These are phyloP conservation scores for Melanogaster broomeanus DNA, from an alignment of 768 basidiomycete species.

Conservation along the genomic window DNA sequence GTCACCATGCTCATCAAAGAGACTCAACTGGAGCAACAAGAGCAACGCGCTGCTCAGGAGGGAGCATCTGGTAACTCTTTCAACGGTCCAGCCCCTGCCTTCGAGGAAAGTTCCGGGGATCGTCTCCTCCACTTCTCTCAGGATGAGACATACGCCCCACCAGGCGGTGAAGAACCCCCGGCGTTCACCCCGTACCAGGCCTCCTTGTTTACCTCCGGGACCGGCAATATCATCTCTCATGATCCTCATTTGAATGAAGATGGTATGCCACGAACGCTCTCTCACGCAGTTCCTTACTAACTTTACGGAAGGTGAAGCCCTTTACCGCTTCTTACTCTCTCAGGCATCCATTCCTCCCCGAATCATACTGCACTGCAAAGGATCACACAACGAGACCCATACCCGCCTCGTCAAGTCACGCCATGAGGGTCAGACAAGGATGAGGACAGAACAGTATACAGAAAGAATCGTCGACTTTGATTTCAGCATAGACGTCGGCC, in stretches of 20 bases:
- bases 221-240: slow-evolving; percentile 65
- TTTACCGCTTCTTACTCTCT: slow-evolving; percentile 72
- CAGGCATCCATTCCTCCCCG: slow-evolving; percentile 50
- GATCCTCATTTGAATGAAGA: slow-evolving; percentile 70
- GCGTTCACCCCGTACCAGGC: slow-evolving; percentile 64
- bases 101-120: slow-evolving; percentile 27
- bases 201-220: slow-evolving; percentile 49
- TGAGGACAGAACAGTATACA: slow-evolving; percentile 51
- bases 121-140: slow-evolving; percentile 26
- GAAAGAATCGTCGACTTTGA: slow-evolving; percentile 69
- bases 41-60: background rate
- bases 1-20: slow-evolving; percentile 9
- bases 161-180: slow-evolving; percentile 55
- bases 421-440: slow-evolving; percentile 34
- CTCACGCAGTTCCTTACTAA: background rate
- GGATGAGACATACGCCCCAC: slow-evolving; percentile 19
- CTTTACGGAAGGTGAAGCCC: slow-evolving; percentile 53
- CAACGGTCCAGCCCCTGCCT: slow-evolving; percentile 15
- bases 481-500: slow-evolving; percentile 59
- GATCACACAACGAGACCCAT: slow-evolving; percentile 57
- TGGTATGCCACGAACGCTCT: slow-evolving; percentile 36
- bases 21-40: background rate
- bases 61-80: background rate
- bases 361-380: slow-evolving; percentile 49
- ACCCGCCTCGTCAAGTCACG: slow-evolving; percentile 45